Conservation (phyloP, 139 green algal species). For the Picocystis salinarum region DNA sequence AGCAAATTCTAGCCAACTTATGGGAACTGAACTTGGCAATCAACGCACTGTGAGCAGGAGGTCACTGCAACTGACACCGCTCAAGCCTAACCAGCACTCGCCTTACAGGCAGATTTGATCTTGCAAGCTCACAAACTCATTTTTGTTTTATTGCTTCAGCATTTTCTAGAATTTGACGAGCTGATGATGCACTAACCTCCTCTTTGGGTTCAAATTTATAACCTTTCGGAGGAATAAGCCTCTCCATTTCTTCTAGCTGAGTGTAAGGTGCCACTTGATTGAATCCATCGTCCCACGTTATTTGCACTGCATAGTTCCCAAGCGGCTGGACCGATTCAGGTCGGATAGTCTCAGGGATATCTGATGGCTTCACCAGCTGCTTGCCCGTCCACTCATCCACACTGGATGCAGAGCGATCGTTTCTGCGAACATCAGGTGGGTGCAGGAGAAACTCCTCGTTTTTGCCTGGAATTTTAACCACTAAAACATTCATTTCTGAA, state of each 20-base stretch:
- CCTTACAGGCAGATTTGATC: too few relatives aligned
- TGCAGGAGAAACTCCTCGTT: slow-evolving; percentile 49
- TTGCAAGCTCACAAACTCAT: too few relatives aligned
- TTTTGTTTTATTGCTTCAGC: too few relatives aligned
- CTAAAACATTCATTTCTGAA: slow-evolving; percentile 23
- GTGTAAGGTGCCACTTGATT: slow-evolving; percentile 48
- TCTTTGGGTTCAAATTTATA: too few relatives aligned
- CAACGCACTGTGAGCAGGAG: too few relatives aligned
- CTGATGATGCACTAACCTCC: too few relatives aligned
- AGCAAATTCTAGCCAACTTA: neutral
- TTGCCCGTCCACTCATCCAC: slow-evolving; percentile 27
- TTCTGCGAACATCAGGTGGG: slow-evolving; percentile 19
- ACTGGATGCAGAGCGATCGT: neutral
- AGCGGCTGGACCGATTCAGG: slow-evolving; percentile 48
- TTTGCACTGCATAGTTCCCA: slow-evolving; percentile 91
- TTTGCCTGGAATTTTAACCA: slow-evolving; percentile 18
- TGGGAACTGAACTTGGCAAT: too few relatives aligned
- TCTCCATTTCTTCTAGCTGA: slow-evolving; percentile 2
- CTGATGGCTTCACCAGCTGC: slow-evolving; percentile 9
- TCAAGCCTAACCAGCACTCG: too few relatives aligned
- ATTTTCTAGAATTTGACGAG: too few relatives aligned
- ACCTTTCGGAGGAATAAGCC: too few relatives aligned
- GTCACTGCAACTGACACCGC: too few relatives aligned
- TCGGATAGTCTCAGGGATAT: slow-evolving; percentile 44
- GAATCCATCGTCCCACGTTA: slow-evolving; percentile 66